A percentile compares a stretch with the other conserved stretches of the same genome.
Evolutionary conservation across 129 eudicot genomes (phyloP).

Genomic region (Tagetes erecta): DNA sequence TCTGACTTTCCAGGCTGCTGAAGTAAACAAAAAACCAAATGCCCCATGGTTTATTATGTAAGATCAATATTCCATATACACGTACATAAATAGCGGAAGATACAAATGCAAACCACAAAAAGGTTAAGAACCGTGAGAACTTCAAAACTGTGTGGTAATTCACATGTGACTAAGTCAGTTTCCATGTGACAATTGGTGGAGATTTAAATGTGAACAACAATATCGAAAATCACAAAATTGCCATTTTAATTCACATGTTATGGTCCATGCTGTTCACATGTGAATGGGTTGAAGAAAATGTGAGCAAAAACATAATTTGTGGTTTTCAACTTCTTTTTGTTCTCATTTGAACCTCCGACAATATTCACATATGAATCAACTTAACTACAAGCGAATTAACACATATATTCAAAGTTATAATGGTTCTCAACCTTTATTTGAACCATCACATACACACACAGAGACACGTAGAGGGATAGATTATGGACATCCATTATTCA

Average conservation of each 20-base stretch:
- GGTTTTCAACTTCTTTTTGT: not conserved
- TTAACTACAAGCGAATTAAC: no score
- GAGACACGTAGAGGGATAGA: not conserved
- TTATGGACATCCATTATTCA: not conserved
- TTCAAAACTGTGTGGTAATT: not conserved
- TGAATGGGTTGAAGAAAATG: not conserved
- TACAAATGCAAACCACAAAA: not conserved
- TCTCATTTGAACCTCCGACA: not conserved
- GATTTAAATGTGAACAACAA: not conserved
- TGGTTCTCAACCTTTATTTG: no score
- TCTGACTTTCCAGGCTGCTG: constrained; percentile 49
- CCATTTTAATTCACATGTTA: not conserved
- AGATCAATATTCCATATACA: not conserved
- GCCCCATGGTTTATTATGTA: not conserved
- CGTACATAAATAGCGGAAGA: not conserved
- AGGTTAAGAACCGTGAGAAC: not conserved
- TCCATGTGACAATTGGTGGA: not conserved
- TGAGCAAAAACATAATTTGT: not conserved
- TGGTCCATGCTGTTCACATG: not conserved
- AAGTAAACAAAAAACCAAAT: constrained; percentile 25
- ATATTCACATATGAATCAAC: no score
- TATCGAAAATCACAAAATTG: not conserved
- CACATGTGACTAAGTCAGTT: not conserved
- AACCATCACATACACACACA: not conserved
- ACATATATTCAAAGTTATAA: no score